Base-by-base conservation (phyloP, 495 filamentous ascomycete species). In the Tetracladium marchalianum region DNA sequence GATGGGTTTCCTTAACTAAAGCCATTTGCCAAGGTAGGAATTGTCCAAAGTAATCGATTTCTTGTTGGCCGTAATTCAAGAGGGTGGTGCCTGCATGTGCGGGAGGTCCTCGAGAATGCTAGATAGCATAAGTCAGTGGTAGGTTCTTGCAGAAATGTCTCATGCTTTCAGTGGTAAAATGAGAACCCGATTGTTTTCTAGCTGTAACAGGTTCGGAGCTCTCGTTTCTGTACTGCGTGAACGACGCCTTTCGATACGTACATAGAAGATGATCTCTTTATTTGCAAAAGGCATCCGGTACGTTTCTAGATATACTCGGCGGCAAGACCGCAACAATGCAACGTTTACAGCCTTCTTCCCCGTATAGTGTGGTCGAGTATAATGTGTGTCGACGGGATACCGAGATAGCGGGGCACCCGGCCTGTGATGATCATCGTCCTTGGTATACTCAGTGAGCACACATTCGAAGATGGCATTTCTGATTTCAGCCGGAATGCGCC, bases 401-500 rank as follows among this genome's bases (percentile, higher is more conserved):
- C 35, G 24, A 17, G 38, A 40, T 9, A 10, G 31, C 4, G 32
- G 34, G 22, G 22, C 22, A 3, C 22, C 22, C 3, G 22, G 22
- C 3, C 3, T 3, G 22, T 3, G 22, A 7, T 27, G 22, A 24
- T 36, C 43, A 27, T 39, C 41, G 11, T 40, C 17, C 12, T 50
- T 46, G 8, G 43, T 49, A 41, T 43, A 47, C 17, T 57, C 54
- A 2, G 46, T 45, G 8, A 52, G 12, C 2, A 49, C 50, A 19
- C 49, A 54, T 32, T 52, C 22, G 43, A 59, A 54, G 11, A 59
- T 56, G 12, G 32, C 17, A 9, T 35, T 38, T 10, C 54, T 41
- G 36, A 57, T 57, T 41, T 60, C 57, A 12, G 47, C 33, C 11
- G 54, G 54, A 18, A 52, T 47, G n/a, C 13, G 19, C 3, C 53